phyloP scores from a whole-genome alignment of 805 yeast species.

The Wickerhamiella kurtzmanii region DNA sequence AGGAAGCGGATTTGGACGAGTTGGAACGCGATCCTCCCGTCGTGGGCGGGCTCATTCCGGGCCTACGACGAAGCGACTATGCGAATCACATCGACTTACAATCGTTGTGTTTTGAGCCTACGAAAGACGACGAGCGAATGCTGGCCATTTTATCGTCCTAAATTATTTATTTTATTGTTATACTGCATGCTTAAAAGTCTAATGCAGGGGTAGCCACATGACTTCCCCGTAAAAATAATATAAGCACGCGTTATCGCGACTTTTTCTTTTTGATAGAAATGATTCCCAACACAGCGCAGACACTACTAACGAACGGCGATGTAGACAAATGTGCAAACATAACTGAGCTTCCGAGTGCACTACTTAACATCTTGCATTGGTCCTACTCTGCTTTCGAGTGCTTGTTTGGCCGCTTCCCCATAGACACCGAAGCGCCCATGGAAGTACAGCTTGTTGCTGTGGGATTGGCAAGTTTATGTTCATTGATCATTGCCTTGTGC shows the following conservation, averaged over 20 bases:
- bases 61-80: constrained; percentile 1
- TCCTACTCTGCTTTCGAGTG: background rate
- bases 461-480: background rate
- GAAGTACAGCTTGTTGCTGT: background rate
- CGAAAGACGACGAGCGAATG: background rate
- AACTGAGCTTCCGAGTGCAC: background rate
- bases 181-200: too few relatives aligned
- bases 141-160: background rate
- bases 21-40: constrained; percentile 1
- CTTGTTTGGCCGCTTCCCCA: background rate
- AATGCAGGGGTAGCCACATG: too few relatives aligned
- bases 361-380: background rate
- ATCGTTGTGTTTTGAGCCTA: background rate
- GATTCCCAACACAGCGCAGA: background rate
- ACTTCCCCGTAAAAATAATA: too few relatives aligned
- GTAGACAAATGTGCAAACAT: too few relatives aligned
- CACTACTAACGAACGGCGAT: too few relatives aligned
- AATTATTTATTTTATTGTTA: too few relatives aligned
- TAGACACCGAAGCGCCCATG: background rate
- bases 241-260: too few relatives aligned
- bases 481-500: background rate
- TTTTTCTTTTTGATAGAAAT: too few relatives aligned
- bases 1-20: constrained; percentile 1
- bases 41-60: constrained; percentile 2
- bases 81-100: background rate